phyloP scores from a whole-genome alignment of 805 yeast species.

The Saturnispora mendoncae region DNA sequence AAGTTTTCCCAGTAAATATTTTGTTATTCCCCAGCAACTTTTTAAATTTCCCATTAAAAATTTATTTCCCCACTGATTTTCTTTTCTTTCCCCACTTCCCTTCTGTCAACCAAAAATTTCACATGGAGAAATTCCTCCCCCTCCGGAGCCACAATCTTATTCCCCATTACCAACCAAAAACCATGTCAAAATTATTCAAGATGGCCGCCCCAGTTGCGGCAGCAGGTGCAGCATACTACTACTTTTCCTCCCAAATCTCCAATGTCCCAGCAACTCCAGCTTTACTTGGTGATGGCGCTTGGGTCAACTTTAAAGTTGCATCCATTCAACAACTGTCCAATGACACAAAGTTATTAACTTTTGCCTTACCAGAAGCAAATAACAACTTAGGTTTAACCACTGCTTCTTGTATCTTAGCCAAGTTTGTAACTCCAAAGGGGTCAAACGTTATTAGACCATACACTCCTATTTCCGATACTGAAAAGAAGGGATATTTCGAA shows the following conservation, averaged over 20 bases:
- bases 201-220: slow-evolving; percentile 24
- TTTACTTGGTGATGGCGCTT: slow-evolving; percentile 55
- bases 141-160: no score
- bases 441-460: slow-evolving; percentile 78
- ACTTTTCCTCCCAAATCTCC: slow-evolving; percentile 19
- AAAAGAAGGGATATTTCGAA: slow-evolving; percentile 64
- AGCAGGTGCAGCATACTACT: slow-evolving; percentile 34
- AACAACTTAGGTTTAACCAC: slow-evolving; percentile 66
- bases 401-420: slow-evolving; percentile 76
- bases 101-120: no score
- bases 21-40: not conserved
- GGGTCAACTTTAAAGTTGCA: slow-evolving; percentile 60
- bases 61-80: not conserved
- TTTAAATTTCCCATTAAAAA: not conserved
- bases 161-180: no score
- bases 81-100: no score
- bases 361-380: slow-evolving; percentile 59
- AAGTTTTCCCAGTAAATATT: not conserved
- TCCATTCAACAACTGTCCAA: slow-evolving; percentile 41
- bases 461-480: slow-evolving; percentile 75
- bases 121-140: no score
- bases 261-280: slow-evolving; percentile 31
- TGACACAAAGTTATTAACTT: slow-evolving; percentile 61
- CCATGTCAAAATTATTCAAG: slow-evolving; percentile 14
- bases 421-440: slow-evolving; percentile 77